phyloP scores from a whole-genome alignment of 31 red algal species.

The Porphyra umbilicalis region DNA sequence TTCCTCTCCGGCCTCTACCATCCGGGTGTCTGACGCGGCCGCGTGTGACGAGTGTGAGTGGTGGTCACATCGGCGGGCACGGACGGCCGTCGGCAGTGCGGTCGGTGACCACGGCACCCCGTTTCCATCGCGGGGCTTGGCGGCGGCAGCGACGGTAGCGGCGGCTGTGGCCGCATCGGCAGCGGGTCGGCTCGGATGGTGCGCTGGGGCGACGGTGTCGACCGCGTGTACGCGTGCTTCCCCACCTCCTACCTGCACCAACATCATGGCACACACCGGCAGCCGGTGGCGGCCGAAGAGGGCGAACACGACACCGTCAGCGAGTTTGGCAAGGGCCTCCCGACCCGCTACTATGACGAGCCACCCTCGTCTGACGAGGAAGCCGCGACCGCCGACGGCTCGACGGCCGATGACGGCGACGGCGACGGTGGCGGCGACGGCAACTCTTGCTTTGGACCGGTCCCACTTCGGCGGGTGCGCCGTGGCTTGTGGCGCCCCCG shows the following conservation, averaged over 20 bases:
- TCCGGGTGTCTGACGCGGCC: too few species aligned
- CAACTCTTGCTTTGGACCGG: not conserved
- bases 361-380: not conserved
- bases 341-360: not conserved
- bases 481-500: constrained; percentile 22
- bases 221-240: not conserved
- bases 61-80: too few species aligned
- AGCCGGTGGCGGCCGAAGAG: not conserved
- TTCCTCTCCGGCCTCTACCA: too few species aligned
- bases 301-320: not conserved
- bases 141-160: too few species aligned
- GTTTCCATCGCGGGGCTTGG: too few species aligned
- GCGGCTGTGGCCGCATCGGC: too few species aligned
- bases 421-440: not conserved
- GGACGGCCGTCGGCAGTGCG: too few species aligned
- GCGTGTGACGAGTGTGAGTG: too few species aligned
- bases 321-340: constrained; percentile 1
- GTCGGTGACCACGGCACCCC: too few species aligned
- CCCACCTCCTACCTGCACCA: not conserved
- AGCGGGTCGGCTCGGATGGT: too few species aligned
- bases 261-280: not conserved
- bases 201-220: not conserved
- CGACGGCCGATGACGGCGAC: too few species aligned
- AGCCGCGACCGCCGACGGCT: not conserved
- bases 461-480: constrained; percentile 2